Evolutionary conservation across 768 basidiomycete genomes (phyloP), one percentile per base, ranked within the genome.

Genomic region (Pisolithus orientalis): DNA sequence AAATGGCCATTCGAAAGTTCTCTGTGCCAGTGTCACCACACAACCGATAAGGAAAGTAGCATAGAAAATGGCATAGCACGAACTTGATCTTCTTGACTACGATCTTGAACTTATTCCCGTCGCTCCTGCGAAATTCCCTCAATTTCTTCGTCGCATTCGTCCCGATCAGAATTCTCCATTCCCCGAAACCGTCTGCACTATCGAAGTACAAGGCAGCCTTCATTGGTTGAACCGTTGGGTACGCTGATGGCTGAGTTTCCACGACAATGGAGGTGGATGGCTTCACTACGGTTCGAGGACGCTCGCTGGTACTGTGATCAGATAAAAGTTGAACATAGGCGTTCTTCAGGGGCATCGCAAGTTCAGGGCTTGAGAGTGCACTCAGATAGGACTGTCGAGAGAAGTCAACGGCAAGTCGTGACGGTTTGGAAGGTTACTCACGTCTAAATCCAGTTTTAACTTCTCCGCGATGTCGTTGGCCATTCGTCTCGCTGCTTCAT

Each of bases 1-100:
- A 88, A 87, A 51, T 81, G 77, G 0, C 85, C 86, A 4, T 77
- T 75, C 0, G 86, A 88, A 9, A 89, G 72, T 54, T 87, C 82
- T 59, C 86, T 87, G 43, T 28, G 8, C 25, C 43, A n/a, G 25
- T 24, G 43, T 51, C 44, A 37, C 27, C 17, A 51, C 16, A 37
- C 39, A 32, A 43, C 16, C 17, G 8, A n/a, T 27, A n/a, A 16
- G 2, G 25, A 14, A 14, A 48, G 49, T 38, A 38, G 34, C 7
- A 11, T 5, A 2, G 8, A 5, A 59, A 74, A 27, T 38, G 34
- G 38, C 8, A 10, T 4, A 2, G 8, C 11, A 59, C 74, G 25
- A 45, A 84, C 87, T 73, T 80, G 61, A 88, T 84, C 62, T 87
- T 88, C 67, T 84, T 87, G 34, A 84, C 58, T 27, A 82, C 74